Percentiles rank a stretch among this genome's conserved stretches.
These are phyloP conservation scores for Hyphopichia fennica DNA, from an alignment of 1,139 yeast species.

Conservation along the genomic window DNA sequence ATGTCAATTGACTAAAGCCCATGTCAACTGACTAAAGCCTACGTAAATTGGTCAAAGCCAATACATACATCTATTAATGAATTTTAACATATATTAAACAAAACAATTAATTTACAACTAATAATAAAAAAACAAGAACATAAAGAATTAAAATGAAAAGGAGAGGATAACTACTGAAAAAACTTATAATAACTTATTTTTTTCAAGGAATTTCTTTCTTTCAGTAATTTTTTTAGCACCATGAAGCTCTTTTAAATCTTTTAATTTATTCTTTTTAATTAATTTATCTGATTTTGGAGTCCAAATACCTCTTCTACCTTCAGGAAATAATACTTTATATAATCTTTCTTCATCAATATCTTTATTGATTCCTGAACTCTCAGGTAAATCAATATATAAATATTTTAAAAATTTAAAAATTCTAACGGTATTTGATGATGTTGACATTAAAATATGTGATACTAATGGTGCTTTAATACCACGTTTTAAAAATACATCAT, in stretches of 20 bases:
- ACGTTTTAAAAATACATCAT: constrained; percentile 14
- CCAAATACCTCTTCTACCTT: constrained; percentile 28
- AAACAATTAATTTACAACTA: not conserved
- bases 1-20: no score
- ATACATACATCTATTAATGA: no score
- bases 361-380: not conserved
- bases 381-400: constrained; percentile 5
- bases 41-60: no score
- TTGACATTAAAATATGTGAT: constrained; percentile 27
- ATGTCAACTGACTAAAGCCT: no score
- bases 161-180: not conserved
- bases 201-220: constrained; percentile 23
- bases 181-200: constrained; percentile 1
- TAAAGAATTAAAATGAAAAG: not conserved
- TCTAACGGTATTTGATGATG: constrained; percentile 19
- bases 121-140: not conserved
- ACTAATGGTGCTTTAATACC: constrained; percentile 28
- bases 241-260: constrained; percentile 20
- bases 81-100: not conserved
- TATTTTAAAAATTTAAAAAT: constrained; percentile 5
- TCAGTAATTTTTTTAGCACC: constrained; percentile 16
- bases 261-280: constrained; percentile 13
- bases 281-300: constrained; percentile 21
- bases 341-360: constrained; percentile 8
- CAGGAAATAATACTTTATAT: constrained; percentile 10